Evolutionary conservation across 1,284 basidiomycete genomes (phyloP).

Genomic region (Pyrrhoderma lamaoense): DNA sequence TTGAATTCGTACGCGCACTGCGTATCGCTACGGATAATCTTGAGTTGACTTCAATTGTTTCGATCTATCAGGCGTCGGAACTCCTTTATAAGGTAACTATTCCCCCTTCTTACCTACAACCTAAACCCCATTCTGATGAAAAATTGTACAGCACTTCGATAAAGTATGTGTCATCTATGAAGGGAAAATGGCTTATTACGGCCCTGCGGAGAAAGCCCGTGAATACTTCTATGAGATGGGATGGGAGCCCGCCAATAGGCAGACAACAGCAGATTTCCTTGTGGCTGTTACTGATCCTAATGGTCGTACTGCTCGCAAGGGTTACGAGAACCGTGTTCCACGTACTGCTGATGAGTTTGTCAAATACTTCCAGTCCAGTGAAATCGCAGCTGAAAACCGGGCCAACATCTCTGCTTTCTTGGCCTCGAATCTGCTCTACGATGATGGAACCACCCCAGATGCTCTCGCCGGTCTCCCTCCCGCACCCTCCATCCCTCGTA

Average conservation of each 20-base stretch:
- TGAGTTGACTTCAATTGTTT: conserved; percentile 44
- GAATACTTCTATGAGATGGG: conserved; percentile 59
- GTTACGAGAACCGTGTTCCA: conserved; percentile 43
- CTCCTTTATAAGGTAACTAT: conserved; percentile 27
- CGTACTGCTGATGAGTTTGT: conserved; percentile 58
- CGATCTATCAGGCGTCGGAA: conserved; percentile 58
- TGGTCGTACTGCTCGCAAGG: conserved; percentile 47
- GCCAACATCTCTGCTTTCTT: conserved; percentile 32
- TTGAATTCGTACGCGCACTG: conserved; percentile 50
- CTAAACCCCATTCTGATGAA: no score
- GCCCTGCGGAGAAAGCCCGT: conserved; percentile 43
- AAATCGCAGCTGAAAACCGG: conserved; percentile 26
- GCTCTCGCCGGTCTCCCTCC: no score
- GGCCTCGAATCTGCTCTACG: no score
- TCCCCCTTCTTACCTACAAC: no score
- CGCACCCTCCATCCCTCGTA: no score
- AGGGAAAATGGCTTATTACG: conserved; percentile 59
- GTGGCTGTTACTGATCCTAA: conserved; percentile 48
- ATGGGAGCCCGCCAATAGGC: conserved; percentile 45
- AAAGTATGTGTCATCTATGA: conserved; percentile 59
- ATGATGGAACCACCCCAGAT: no score
- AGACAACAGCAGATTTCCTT: conserved; percentile 32
- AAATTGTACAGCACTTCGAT: conserved; percentile 38
- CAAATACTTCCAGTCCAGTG: conserved; percentile 27
- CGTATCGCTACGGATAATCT: conserved; percentile 48